phyloP scores from a whole-genome alignment of 306 rosid genomes.

The Inga oerstediana region DNA sequence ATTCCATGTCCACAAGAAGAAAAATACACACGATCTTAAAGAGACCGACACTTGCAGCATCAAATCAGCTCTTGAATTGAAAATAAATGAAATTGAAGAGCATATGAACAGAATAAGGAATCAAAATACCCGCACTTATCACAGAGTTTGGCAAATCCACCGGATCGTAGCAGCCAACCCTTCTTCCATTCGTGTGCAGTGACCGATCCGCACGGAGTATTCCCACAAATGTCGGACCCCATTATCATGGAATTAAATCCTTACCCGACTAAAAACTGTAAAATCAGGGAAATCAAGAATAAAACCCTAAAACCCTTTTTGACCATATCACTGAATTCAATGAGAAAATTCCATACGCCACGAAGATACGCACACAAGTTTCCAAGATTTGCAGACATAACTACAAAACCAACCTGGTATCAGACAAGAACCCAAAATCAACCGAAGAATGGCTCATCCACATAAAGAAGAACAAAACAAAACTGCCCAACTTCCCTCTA shows the following conservation, averaged over 20 bases:
- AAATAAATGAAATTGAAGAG: slow-evolving; percentile 34
- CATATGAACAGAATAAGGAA: slow-evolving; percentile 31
- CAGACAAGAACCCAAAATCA: slow-evolving; percentile 33
- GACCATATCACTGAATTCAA: slow-evolving; percentile 37
- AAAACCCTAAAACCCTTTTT: slow-evolving; percentile 58
- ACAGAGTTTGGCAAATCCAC: slow-evolving; percentile 89
- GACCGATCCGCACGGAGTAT: slow-evolving; percentile 55
- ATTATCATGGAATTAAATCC: slow-evolving; percentile 54
- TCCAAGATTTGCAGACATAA: slow-evolving; percentile 36
- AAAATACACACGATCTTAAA: slow-evolving; percentile 12
- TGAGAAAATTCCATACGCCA: slow-evolving; percentile 1
- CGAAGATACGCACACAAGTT: slow-evolving; percentile 33
- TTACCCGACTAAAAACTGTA: slow-evolving; percentile 4
- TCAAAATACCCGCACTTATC: slow-evolving; percentile 79
- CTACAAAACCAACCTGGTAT: slow-evolving; percentile 21
- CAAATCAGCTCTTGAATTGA: slow-evolving; percentile 27
- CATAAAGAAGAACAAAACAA: slow-evolving; percentile 3
- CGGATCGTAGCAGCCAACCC: slow-evolving; percentile 92
- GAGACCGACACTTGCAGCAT: slow-evolving; percentile 35
- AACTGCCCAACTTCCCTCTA: slow-evolving; percentile 22
- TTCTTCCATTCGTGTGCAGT: slow-evolving; percentile 65
- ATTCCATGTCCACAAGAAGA: slow-evolving; percentile 31
- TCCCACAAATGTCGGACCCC: slow-evolving; percentile 76
- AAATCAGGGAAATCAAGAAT: slow-evolving; percentile 46
- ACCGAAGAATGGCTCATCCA: slow-evolving; percentile 27